Base-by-base conservation (phyloP, 129 eudicot species). In the Rutidosis leptorrhynchoides region DNA sequence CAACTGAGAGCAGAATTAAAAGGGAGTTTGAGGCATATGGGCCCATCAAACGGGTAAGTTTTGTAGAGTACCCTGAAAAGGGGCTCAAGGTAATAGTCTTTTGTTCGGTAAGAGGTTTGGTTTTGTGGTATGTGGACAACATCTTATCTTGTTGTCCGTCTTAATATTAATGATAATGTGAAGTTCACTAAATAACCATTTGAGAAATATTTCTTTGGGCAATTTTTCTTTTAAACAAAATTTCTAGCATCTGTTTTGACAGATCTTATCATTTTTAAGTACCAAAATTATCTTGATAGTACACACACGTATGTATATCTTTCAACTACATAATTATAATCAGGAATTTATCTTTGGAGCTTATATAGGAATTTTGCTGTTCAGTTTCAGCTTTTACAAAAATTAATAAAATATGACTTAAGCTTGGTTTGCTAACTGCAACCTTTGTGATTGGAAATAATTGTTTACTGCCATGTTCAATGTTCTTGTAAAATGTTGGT, bases 1-100 rank as follows among this genome's bases (percentile, higher is more conserved):
- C 97, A 70, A 85, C 99, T 11, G 99, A 94, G 83, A 86, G 99
- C 93, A 89, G 90, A 80, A 73, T 94, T 68, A 94, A 89, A 89
- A 86, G 99, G 86, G 99, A 94, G 90, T 94, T 94, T 83, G 99
- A 94, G 91, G 90, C 99, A 43, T 94, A 94, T 79, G 97, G 99
- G 26, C 95, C 99, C 56, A 94, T 94, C 81, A 94, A 94, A 82
- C 93, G 95, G 99, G 99, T 94, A 94, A 90, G 99, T 94, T 67
- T 82, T 80, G 56, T 63, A 62, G 83, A 86, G 87, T 82, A 68
- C 79, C 87, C 81, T 79, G 68, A 58, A 33, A 74, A 68, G 71
- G 95, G 88, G 78, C 85, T 83, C 81, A 73, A 81, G 93, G 86
- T 88, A 74, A 80, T 82, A 70, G 73, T 78, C 83, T 87, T 84